Evolutionary conservation across 1,139 yeast genomes (phyloP), one percentile per base, ranked within the genome.

Genomic region (Diutina scorzettiae): DNA sequence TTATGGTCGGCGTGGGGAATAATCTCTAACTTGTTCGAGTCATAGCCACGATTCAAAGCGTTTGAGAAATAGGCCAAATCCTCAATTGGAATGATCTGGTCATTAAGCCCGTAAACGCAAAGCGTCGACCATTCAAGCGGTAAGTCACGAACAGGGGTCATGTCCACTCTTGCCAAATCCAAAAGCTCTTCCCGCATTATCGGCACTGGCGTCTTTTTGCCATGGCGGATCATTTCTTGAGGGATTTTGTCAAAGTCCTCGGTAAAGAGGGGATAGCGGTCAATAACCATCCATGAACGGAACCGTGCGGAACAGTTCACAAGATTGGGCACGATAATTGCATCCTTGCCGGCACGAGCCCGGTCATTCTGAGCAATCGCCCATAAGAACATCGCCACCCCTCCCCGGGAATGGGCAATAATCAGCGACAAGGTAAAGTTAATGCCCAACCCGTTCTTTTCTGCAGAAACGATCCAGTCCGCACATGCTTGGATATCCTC

Each of bases 361-460:
- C 53, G 46, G 44, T 66, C 69, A 24, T 47, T 44, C 39, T 73
- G 75, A 41, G 58, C 50, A 37, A 69, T 46, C 1, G 81, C 79
- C 86, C 93, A 87, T 44, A 73, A 62, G 51, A 84, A 78, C 77
- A 79, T 75, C n/a, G 91, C 81, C 20, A 82, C 72, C 1, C 76
- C 67, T 4, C 95, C 96, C 46, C 96, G 64, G 0, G 95, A 84
- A 56, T 89, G 97, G 2, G 78, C 80, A 29, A 84, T 64, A 5
- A 81, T 64, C 2, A 80, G 57, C 42, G 74, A 73, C 11, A 85
- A 60, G 2, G 69, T 58, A 44, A 80, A 62, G 32, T 59, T 57
- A 11, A 60, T 57, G 0, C 64, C 67, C 30, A 62, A 44, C 7
- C 71, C 64, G 46, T 67, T 67, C 18, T 56, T 54, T 30, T 58